Evolutionary conservation across 2,329 filamentous ascomycete genomes (phyloP), one percentile per base, ranked within the genome.

Genomic region (Aspergillus fructus): DNA sequence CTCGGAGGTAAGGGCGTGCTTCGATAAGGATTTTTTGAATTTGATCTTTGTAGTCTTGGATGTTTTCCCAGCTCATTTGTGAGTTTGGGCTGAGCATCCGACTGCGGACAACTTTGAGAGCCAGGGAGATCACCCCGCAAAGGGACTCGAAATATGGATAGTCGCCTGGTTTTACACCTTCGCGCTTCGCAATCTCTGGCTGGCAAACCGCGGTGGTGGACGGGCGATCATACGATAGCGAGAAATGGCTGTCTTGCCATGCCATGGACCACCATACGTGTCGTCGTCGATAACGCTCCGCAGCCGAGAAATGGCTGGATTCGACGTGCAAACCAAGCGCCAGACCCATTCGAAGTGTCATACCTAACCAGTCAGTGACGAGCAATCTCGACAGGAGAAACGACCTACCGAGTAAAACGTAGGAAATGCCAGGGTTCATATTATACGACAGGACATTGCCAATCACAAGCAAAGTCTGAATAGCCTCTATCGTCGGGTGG

Each of bases 181-280:
- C 73, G 62, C 75, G 71, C 66, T 83, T 78, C 24, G 80, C 75
- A 8, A 82, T 82, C 46, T 79, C 77, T 1, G 78, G 77, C 58
- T 80, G 79, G 51, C 78, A 74, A n/a, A 83, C 80, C 5, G 82
- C 82, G 24, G 76, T 80, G 13, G 81, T 82, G 2, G 83, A 83
- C 2, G 79, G 79, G 39, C 85, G 74, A 64, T 87, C 85, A 64
- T 86, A 87, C 2, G 84, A 86, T 33, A 87, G 80, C 8, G 84
- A 86, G 23, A 87, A 79, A 47, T 87, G 76, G 55, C 83, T 85
- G 63, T 87, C 85, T 66, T 87, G 85, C 85, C 85, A 87, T 33
- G 86, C 78, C 62, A 87, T 78, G 2, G 83, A 83, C 85, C 85
- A 87, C 78, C 77, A 80, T 45, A 78, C 73, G 62, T 77, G 75